These are phyloP conservation scores for Catunica adiposa DNA, from an alignment of 2,329 filamentous ascomycete species.

Conservation along the genomic window DNA sequence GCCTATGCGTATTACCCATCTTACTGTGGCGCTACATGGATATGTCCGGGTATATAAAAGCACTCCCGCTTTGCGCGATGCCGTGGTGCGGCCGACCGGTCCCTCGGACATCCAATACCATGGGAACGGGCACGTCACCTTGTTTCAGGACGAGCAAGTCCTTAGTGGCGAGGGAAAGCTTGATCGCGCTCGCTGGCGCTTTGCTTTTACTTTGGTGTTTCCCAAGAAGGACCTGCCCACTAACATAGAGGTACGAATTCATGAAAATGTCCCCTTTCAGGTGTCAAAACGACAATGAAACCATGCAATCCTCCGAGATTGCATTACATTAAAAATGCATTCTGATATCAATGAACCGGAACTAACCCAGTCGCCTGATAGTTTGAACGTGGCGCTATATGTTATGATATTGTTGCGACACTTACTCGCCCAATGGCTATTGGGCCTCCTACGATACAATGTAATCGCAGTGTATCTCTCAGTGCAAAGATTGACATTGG, in stretches of 20 bases:
- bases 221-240: conserved; percentile 58
- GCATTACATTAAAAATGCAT: background rate
- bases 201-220: conserved; percentile 59
- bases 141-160: conserved; percentile 70
- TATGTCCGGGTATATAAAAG: conserved; percentile 67
- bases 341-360: background rate
- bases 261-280: background rate
- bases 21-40: conserved; percentile 62
- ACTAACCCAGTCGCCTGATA: conserved; percentile 24
- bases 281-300: too few species aligned
- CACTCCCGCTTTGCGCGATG: conserved; percentile 37
- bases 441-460: conserved; percentile 59
- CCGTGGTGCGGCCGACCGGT: conserved; percentile 16
- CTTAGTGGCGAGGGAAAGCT: conserved; percentile 64
- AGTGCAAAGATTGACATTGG: conserved; percentile 77
- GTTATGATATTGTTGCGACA: conserved; percentile 80
- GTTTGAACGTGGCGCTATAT: conserved; percentile 91
- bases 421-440: conserved; percentile 80
- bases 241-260: conserved; percentile 69
- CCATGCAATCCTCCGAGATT: background rate
- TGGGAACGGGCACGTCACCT: conserved; percentile 60
- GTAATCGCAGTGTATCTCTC: conserved; percentile 65
- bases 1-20: conserved; percentile 60
- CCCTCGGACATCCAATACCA: conserved; percentile 34
- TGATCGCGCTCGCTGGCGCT: conserved; percentile 59